Percentiles rank a stretch among this genome's conserved stretches.
These are phyloP conservation scores for Coniferiporia sulphurascens DNA, from an alignment of 1,284 basidiomycete species.

Conservation along the genomic window DNA sequence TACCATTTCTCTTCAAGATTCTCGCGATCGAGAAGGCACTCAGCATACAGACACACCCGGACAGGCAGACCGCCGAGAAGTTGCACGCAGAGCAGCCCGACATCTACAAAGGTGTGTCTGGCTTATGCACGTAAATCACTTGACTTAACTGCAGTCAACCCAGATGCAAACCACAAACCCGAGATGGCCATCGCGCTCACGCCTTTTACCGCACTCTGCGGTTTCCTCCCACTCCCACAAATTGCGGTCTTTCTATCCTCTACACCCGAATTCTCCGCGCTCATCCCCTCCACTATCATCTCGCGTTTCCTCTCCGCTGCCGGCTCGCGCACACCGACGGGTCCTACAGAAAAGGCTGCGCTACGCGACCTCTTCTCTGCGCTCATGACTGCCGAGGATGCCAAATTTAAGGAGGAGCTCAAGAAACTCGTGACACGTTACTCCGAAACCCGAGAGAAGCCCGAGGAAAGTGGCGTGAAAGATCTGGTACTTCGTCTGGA, in stretches of 20 bases:
- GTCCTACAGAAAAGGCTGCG: slow-evolving; percentile 52
- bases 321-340: slow-evolving; percentile 35
- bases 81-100: slow-evolving; percentile 75
- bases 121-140: neutral
- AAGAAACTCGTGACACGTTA: slow-evolving; percentile 62
- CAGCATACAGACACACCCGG: slow-evolving; percentile 96
- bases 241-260: slow-evolving; percentile 64
- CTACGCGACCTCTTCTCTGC: slow-evolving; percentile 75
- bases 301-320: slow-evolving; percentile 46
- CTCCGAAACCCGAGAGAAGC: slow-evolving; percentile 36
- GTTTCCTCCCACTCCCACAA: slow-evolving; percentile 76
- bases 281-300: slow-evolving; percentile 59
- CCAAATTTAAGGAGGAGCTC: slow-evolving; percentile 51
- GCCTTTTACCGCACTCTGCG: slow-evolving; percentile 87
- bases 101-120: slow-evolving; percentile 79
- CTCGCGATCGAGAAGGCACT: slow-evolving; percentile 92
- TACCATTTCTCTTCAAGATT: slow-evolving; percentile 94
- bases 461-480: slow-evolving; percentile 44
- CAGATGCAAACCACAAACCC: slow-evolving; percentile 93
- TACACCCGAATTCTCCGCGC: slow-evolving; percentile 75
- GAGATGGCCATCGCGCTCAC: slow-evolving; percentile 98
- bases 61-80: slow-evolving; percentile 81
- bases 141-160: neutral
- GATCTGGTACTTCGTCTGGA: slow-evolving; percentile 73
- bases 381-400: slow-evolving; percentile 71